Evolutionary conservation across 805 yeast genomes (phyloP), one percentile per base, ranked within the genome.

Genomic region (Metschnikowia proteae): DNA sequence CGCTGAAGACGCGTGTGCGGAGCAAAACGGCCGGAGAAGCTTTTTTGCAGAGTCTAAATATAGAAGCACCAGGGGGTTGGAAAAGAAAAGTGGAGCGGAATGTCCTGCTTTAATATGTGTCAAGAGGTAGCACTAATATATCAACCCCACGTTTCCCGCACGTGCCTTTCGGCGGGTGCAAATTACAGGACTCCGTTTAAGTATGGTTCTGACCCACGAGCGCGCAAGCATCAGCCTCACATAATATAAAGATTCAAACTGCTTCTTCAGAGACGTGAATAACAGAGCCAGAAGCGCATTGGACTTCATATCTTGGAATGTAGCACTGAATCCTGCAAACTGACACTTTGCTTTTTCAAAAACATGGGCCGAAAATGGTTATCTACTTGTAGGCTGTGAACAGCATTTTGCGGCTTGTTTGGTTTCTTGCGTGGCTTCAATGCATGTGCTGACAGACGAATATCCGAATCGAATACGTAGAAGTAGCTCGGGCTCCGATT

Each of bases 101-200:
- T 7, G 36, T 34, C 25, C 33, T 11, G 10, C 33, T 17, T 31
- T 31, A 31, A 31, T 34, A 34, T 34, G 26, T 22, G 17, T 34
- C 25, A 17, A 17, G 17, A 17, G 17, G 17, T 17, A 17, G 17
- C 17, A 17, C 25, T 34, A 34, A 17, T 17, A 32, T 26, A 38
- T 6, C 22, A 22, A 22, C 31, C 34, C 43, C 43, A 29, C 43
- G 43, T 29, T 29, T 4, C 43, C 29, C 43, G 34, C 43, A 39
- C 43, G 43, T 39, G 43, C 10, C 34, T 5, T 7, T n/a, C n/a
- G 28, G 13, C 42, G 42, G 33, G 42, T 38, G 42, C 42, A 38
- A 29, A 39, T 39, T 39, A 34, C 43, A 17, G 36, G 36, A 33
- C 11, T 25, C 6, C 22, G 39, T n/a, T 26, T 6, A 25, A 37